These are phyloP conservation scores for Peziza echinospora DNA, from an alignment of 495 filamentous ascomycete species.

Conservation along the genomic window DNA sequence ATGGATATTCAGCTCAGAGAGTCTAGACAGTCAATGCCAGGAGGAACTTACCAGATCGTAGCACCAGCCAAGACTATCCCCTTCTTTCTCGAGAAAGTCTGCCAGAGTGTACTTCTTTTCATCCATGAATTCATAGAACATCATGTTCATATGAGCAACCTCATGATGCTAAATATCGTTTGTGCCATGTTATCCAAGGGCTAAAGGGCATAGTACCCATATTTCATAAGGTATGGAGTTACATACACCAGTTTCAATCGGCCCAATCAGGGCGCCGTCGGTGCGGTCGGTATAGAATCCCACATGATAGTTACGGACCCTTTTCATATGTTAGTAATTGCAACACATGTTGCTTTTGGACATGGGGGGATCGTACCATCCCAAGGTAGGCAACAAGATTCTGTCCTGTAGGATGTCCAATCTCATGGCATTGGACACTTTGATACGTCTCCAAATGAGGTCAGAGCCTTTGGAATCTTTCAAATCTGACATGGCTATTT, in stretches of 20 bases:
- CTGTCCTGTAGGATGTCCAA: slow-evolving; percentile 4
- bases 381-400: slow-evolving; percentile 4
- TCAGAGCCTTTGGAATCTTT: neutral
- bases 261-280: slow-evolving; percentile 7
- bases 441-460: slow-evolving; percentile 7
- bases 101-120: slow-evolving; percentile 8
- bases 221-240: neutral
- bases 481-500: slow-evolving; percentile 4
- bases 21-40: too few species aligned
- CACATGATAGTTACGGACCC: slow-evolving; percentile 8
- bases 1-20: too few species aligned
- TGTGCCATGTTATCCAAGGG: too few species aligned
- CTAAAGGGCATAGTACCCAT: too few species aligned
- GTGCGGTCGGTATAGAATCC: slow-evolving; percentile 6
- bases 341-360: too few species aligned
- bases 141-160: slow-evolving; percentile 4
- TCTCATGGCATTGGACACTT: slow-evolving; percentile 3
- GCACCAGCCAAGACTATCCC: slow-evolving; percentile 2
- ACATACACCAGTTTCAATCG: too few species aligned
- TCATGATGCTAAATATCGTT: slow-evolving; percentile 3
- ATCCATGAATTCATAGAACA: slow-evolving; percentile 2
- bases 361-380: too few species aligned
- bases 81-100: slow-evolving; percentile 1
- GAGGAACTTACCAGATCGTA: slow-evolving; percentile 6
- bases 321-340: too few species aligned